Evolutionary conservation across 306 rosid genomes (phyloP), one percentile per base, ranked within the genome.

Genomic region (Malus orientalis): DNA sequence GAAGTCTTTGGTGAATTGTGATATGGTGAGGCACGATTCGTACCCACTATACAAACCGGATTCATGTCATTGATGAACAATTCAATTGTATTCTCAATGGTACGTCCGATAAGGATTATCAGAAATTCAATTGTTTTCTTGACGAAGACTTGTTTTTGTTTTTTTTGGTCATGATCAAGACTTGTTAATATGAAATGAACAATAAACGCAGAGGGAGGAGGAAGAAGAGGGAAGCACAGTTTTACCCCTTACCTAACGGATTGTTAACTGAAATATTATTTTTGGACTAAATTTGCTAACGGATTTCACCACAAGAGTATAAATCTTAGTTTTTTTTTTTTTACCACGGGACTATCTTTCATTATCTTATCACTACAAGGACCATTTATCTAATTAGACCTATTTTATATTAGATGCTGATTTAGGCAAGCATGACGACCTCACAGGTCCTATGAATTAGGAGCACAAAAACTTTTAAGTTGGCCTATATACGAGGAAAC

Each of bases 1-100:
- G n/a, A 83, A 85, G 78, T 84, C 97, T 27, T 47, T 89, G 85
- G 79, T 78, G 73, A 89, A 84, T 71, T 95, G 99, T 81, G 91
- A 95, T 89, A 76, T 95, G 11, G 85, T 89, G 25, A 85, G 70
- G 78, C 97, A 95, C 67, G 92, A 90, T 70, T 84, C 89, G 0
- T 86, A 90, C 59, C 91, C 95, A 60, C 89, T 89, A 42, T 95
- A 95, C 54, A 78, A 83, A 66, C 96, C 96, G 4, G 90, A 87
- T 74, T 95, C 99, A 25, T 95, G 99, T 76, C 33, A 84, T 95
- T 8, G 99, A 92, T 78, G 93, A 90, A 79, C 99, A 95, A 76
- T 95, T 95, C 88, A 76, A 88, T 69, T 95, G 99, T 77, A 78
- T 87, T 77, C 25, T 69, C 62, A 95, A 90, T 75, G 97, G 97